Evolutionary conservation across 2,329 filamentous ascomycete species (phyloP).

Genomic region (Penicillium hesseltinei): DNA sequence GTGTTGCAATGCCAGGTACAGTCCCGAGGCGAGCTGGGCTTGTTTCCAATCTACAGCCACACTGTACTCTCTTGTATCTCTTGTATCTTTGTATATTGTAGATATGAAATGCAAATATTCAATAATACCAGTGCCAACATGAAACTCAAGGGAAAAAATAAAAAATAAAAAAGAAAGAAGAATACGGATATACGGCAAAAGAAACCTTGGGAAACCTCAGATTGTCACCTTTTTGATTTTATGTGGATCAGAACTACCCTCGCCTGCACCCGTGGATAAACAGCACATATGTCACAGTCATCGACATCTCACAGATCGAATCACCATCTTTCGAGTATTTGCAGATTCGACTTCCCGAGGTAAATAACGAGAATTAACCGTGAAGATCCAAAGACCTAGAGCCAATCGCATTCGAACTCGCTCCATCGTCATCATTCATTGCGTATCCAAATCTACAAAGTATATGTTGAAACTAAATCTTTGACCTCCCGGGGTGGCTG

Average conservation of each 20-base stretch:
- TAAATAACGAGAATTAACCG: background rate
- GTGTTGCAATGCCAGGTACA: conserved; percentile 20
- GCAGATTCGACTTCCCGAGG: background rate
- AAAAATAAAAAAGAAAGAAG: background rate
- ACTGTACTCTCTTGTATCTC: background rate
- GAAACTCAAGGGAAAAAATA: background rate
- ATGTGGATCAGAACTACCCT: conserved; percentile 2
- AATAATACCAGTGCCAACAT: background rate
- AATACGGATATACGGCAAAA: background rate
- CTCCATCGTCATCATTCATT: background rate
- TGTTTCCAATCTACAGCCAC: conserved; percentile 10
- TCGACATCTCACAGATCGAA: conserved; percentile 7
- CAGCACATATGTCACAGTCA: conserved; percentile 6
- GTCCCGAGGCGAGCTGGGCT: conserved; percentile 16
- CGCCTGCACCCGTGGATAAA: conserved; percentile 5
- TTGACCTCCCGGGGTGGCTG: conserved; percentile 5
- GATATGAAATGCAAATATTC: background rate
- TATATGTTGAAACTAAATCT: background rate
- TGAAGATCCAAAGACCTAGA: background rate
- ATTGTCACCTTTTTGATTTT: background rate
- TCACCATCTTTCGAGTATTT: background rate
- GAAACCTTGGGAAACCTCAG: background rate
- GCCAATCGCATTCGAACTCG: background rate
- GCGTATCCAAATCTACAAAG: background rate
- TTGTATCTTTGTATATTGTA: background rate